A percentile compares a stretch with the other conserved stretches of the same genome.
phyloP scores from a whole-genome alignment of 2,329 filamentous ascomycete genomes.

The Alternaria sp. region DNA sequence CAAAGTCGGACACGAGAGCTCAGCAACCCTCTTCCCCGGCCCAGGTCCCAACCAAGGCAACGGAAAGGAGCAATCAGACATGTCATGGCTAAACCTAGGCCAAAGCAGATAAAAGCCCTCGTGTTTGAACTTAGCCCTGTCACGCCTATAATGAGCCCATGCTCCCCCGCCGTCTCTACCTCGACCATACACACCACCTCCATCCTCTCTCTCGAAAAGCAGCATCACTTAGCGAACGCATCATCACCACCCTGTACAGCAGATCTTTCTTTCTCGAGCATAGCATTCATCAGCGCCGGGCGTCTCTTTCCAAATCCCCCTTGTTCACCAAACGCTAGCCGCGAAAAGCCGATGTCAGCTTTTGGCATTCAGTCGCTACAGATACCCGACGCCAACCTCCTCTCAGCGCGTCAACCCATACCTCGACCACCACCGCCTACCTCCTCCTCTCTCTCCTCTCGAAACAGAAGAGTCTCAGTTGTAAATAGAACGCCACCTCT shows the following conservation, averaged over 20 bases:
- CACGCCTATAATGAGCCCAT: conserved; percentile 11
- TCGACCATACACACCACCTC: conserved; percentile 12
- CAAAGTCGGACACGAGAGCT: conserved; percentile 66
- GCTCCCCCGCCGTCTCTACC: conserved; percentile 7
- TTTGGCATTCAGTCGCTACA: conserved; percentile 43
- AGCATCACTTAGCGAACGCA: conserved; percentile 28
- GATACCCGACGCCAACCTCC: conserved; percentile 42
- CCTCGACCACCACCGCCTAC: not conserved
- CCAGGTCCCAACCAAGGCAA: conserved; percentile 20
- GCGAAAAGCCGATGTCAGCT: conserved; percentile 22
- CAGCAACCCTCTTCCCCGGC: conserved; percentile 40
- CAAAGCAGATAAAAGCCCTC: conserved; percentile 38
- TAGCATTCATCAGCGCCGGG: conserved; percentile 39
- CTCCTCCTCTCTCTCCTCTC: not conserved
- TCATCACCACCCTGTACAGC: conserved; percentile 16
- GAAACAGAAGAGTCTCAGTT: not conserved
- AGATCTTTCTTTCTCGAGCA: conserved; percentile 28
- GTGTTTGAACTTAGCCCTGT: not conserved
- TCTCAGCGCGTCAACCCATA: conserved; percentile 9
- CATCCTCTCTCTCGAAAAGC: conserved; percentile 23
- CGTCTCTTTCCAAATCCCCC: conserved; percentile 16
- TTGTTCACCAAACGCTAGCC: conserved; percentile 1
- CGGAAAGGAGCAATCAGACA: conserved; percentile 60
- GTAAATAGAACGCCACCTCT: not conserved
- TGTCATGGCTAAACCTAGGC: conserved; percentile 81